These are phyloP conservation scores for Leccinum angustisporum DNA, from an alignment of 1,284 basidiomycete genomes.

Conservation along the genomic window DNA sequence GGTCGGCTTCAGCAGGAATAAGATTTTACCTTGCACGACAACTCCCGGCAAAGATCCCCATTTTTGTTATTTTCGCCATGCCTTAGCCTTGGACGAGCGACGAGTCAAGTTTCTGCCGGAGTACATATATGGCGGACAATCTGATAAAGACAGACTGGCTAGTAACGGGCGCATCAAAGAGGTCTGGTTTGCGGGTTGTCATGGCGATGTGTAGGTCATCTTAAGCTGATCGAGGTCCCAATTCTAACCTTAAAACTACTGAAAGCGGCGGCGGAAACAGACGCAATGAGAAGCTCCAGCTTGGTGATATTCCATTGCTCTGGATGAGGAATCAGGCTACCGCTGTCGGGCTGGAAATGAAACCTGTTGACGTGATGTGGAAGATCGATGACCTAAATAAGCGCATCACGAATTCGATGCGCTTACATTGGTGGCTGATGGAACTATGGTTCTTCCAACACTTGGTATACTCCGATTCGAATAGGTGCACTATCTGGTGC, in stretches of 20 bases:
- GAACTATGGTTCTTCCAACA: slow-evolving; percentile 30
- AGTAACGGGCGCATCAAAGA: slow-evolving; percentile 31
- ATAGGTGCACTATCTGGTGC: slow-evolving; percentile 15
- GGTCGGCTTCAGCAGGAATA: slow-evolving; percentile 32
- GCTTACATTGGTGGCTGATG: slow-evolving; percentile 30
- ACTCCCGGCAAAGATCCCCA: too few species aligned
- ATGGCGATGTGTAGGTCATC: slow-evolving; percentile 36
- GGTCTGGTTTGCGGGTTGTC: slow-evolving; percentile 39
- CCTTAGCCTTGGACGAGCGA: too few species aligned
- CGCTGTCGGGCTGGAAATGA: slow-evolving; percentile 22
- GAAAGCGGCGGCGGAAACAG: slow-evolving; percentile 32
- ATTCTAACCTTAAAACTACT: slow-evolving; percentile 1
- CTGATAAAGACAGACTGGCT: too few species aligned
- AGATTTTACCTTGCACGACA: not conserved
- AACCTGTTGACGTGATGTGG: slow-evolving; percentile 27
- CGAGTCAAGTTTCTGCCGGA: too few species aligned
- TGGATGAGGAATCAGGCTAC: slow-evolving; percentile 36
- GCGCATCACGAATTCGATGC: slow-evolving; percentile 25
- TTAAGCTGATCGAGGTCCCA: not conserved
- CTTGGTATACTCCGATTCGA: not conserved
- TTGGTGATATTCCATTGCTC: slow-evolving; percentile 32
- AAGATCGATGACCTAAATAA: slow-evolving; percentile 31
- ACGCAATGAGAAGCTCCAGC: slow-evolving; percentile 27
- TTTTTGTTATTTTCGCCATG: too few species aligned
- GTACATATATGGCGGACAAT: too few species aligned